Conservation (phyloP, 1,284 basidiomycete species). For the Trichosporon sp. region DNA sequence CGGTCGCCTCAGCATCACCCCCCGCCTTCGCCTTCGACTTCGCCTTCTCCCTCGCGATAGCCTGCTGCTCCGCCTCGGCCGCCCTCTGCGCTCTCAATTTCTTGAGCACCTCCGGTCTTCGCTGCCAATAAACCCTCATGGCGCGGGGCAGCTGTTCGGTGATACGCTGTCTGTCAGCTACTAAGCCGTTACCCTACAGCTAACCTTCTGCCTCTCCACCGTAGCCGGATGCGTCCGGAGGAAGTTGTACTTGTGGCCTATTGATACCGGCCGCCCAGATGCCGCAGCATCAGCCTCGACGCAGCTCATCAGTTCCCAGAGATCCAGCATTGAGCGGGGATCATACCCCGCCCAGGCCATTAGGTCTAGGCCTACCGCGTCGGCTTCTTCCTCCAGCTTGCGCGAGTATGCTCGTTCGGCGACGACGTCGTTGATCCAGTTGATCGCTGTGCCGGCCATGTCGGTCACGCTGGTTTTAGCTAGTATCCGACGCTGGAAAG, state of each 20-base stretch:
- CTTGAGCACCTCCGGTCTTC: neutral
- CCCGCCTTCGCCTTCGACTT: neutral
- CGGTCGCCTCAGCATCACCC: neutral
- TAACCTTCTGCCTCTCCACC: conserved; percentile 44
- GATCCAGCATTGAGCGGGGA: conserved; percentile 48
- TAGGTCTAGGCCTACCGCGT: conserved; percentile 51
- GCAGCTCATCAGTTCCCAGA: conserved; percentile 52
- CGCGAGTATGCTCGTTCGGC: conserved; percentile 52
- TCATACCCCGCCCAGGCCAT: conserved; percentile 53
- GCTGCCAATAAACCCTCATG: neutral
- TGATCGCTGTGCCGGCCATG: conserved; percentile 50
- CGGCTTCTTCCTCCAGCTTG: conserved; percentile 54
- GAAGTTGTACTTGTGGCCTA: conserved; percentile 45
- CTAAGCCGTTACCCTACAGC: too few relatives aligned
- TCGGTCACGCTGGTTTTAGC: conserved; percentile 47
- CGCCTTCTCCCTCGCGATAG: neutral
- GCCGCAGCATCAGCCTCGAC: conserved; percentile 49
- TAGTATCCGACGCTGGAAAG: neutral
- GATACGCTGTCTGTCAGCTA: neutral
- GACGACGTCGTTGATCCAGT: conserved; percentile 52
- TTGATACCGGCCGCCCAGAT: conserved; percentile 27
- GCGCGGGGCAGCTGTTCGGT: neutral
- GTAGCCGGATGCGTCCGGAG: conserved; percentile 53
- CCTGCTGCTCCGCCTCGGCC: neutral
- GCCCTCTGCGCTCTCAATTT: neutral